Evolutionary conservation across 1,139 yeast genomes (phyloP), one percentile per base, ranked within the genome.

Genomic region (Kurtzmaniella quercitrusa): DNA sequence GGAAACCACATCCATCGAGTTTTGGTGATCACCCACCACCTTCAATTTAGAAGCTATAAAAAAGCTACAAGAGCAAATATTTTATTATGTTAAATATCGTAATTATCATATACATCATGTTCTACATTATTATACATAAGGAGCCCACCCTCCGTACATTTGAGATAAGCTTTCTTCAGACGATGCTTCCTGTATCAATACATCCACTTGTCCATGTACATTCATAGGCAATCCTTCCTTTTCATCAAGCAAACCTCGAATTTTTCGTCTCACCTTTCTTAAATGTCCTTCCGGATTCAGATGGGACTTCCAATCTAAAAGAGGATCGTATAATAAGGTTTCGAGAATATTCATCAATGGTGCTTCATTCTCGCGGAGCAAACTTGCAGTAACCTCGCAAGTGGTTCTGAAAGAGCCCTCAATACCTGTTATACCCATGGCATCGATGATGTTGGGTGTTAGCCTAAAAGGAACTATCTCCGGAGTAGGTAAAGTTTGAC

Each of bases 121-220:
- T 27, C 29, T 21, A 5, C 23, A 21, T 11, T 40, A 12, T 47
- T 54, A 70, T 12, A 70, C 54, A 51, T 68, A 87, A 2, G 98
- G 84, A 56, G 87, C 78, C 98, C 98, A 93, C 2, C 99, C 99
- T 31, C 87, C 81, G 62, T 89, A 94, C 98, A 94, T 93, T 52
- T 77, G 84, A 25, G 88, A 74, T 43, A 94, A 66, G 50, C 84
- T 82, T 43, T 82, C 87, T 6, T 71, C 68, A 3, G 89, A 82
- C 0, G 87, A 77, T 0, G 98, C 95, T 49, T 86, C 89, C 54
- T 86, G 91, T 41, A 93, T 86, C 46, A 93, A 74, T 29, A 86
- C 82, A 56, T 93, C 97, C 1, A 90, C 96, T 57, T 93, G 97
- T 0, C 97, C 98, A 45, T 86, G 84, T 2, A 91, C 87, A 64